These are phyloP conservation scores for Phycomyces nitens DNA, from an alignment of 192 early-diverging fungal genomes.

Conservation along the genomic window DNA sequence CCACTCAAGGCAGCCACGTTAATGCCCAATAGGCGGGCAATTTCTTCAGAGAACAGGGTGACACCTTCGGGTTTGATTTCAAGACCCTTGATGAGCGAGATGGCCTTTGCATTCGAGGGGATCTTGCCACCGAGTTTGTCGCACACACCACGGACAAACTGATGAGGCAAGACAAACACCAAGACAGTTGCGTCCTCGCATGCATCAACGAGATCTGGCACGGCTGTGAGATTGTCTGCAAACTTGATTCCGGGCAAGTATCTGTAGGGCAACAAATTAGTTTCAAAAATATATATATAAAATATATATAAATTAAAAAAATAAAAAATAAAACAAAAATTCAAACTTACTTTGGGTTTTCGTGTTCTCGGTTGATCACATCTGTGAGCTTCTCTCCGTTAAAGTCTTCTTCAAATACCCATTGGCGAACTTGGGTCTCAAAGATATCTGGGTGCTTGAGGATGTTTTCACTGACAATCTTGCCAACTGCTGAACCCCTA, in stretches of 20 bases:
- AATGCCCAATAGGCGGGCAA: slow-evolving; percentile 50
- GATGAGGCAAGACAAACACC: slow-evolving; percentile 94
- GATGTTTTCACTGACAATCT: slow-evolving; percentile 89
- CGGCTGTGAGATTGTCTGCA: slow-evolving; percentile 79
- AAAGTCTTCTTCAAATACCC: slow-evolving; percentile 92
- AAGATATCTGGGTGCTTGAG: slow-evolving; percentile 50
- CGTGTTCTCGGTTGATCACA: slow-evolving; percentile 88
- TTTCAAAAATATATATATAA: neutral
- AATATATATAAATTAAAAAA: slow-evolving; percentile 3
- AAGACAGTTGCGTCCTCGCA: slow-evolving; percentile 80
- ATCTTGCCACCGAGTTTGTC: slow-evolving; percentile 72
- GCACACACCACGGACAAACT: slow-evolving; percentile 81
- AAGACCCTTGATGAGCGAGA: slow-evolving; percentile 93
- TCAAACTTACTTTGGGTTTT: slow-evolving; percentile 69
- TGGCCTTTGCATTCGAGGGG: slow-evolving; percentile 67
- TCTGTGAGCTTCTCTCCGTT: slow-evolving; percentile 81
- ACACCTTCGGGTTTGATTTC: slow-evolving; percentile 72
- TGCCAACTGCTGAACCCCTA: slow-evolving; percentile 90
- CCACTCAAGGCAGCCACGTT: slow-evolving; percentile 80
- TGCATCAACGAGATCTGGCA: slow-evolving; percentile 73
- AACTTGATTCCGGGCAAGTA: slow-evolving; percentile 82
- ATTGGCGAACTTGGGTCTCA: slow-evolving; percentile 81
- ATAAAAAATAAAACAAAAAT: neutral
- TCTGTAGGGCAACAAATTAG: slow-evolving; percentile 17
- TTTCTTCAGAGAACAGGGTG: slow-evolving; percentile 71